Evolutionary conservation across 768 basidiomycete genomes (phyloP).

Genomic region (Rhizopogon rudus): DNA sequence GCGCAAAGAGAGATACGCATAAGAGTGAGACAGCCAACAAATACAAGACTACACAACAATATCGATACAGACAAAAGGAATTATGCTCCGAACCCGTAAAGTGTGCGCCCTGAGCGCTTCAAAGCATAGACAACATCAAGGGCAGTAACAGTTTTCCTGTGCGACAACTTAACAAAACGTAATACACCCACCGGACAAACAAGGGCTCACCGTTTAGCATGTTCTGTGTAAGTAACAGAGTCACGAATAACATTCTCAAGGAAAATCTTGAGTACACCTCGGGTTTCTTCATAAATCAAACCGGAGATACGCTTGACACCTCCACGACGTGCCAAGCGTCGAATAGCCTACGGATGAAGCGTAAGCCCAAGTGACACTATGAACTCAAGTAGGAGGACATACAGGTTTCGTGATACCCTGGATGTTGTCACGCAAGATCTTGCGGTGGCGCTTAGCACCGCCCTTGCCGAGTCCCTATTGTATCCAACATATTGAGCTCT

Average conservation of each 20-base stretch:
- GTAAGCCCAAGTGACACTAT: background rate
- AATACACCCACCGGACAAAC: background rate
- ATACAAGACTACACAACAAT: slow-evolving; percentile 5
- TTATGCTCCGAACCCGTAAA: slow-evolving; percentile 77
- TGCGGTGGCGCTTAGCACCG: slow-evolving; percentile 79
- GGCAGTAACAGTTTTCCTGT: slow-evolving; percentile 72
- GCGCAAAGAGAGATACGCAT: background rate
- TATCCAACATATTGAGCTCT: background rate
- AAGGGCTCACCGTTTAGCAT: slow-evolving; percentile 60
- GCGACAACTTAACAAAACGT: slow-evolving; percentile 4
- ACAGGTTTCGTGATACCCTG: slow-evolving; percentile 40
- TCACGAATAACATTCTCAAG: slow-evolving; percentile 83
- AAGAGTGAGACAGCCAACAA: background rate
- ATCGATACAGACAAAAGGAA: background rate
- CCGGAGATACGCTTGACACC: slow-evolving; percentile 90
- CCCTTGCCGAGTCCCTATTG: slow-evolving; percentile 75
- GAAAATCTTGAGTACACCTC: slow-evolving; percentile 87
- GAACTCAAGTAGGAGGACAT: background rate
- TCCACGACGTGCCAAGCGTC: slow-evolving; percentile 82
- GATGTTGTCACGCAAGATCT: slow-evolving; percentile 75
- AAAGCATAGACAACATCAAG: slow-evolving; percentile 80
- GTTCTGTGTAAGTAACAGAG: slow-evolving; percentile 89
- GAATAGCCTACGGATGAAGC: slow-evolving; percentile 33
- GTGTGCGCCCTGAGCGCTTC: slow-evolving; percentile 68
- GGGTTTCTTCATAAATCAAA: slow-evolving; percentile 86